Evolutionary conservation across 441 rosid species (phyloP).

Genomic region (Melastoma candidum): DNA sequence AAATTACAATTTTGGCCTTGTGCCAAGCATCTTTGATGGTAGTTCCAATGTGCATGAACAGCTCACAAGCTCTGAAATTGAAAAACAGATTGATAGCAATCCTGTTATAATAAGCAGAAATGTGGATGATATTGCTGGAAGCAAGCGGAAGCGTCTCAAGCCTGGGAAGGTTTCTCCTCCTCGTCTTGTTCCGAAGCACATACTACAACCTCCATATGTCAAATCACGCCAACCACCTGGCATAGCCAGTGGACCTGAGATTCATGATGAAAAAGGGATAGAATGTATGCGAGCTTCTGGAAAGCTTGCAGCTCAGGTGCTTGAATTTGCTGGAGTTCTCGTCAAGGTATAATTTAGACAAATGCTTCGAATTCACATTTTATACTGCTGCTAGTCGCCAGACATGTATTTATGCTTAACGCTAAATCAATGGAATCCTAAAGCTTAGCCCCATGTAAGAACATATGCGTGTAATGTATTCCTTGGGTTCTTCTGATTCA

Average conservation of each 20-base stretch:
- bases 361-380: not conserved
- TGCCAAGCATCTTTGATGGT: not conserved
- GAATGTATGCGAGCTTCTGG: slow-evolving; percentile 89
- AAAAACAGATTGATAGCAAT: slow-evolving; percentile 10
- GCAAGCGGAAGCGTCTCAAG: slow-evolving; percentile 39
- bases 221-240: slow-evolving; percentile 46
- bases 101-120: slow-evolving; percentile 30
- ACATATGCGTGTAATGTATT: too few species aligned
- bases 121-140: slow-evolving; percentile 32
- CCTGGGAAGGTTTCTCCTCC: slow-evolving; percentile 70
- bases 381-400: too few species aligned
- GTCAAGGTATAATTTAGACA: slow-evolving; percentile 47
- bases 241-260: slow-evolving; percentile 60
- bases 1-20: too few species aligned
- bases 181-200: slow-evolving; percentile 66
- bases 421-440: too few species aligned
- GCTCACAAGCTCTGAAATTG: not conserved
- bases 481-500: not conserved
- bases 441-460: too few species aligned
- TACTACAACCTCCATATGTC: slow-evolving; percentile 62
- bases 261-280: slow-evolving; percentile 67
- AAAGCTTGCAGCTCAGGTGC: slow-evolving; percentile 81
- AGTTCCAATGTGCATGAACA: not conserved
- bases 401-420: too few species aligned
- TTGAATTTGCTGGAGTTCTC: slow-evolving; percentile 68